Evolutionary conservation across 2,329 filamentous ascomycete genomes (phyloP).

Genomic region (Diaporthe sp.): DNA sequence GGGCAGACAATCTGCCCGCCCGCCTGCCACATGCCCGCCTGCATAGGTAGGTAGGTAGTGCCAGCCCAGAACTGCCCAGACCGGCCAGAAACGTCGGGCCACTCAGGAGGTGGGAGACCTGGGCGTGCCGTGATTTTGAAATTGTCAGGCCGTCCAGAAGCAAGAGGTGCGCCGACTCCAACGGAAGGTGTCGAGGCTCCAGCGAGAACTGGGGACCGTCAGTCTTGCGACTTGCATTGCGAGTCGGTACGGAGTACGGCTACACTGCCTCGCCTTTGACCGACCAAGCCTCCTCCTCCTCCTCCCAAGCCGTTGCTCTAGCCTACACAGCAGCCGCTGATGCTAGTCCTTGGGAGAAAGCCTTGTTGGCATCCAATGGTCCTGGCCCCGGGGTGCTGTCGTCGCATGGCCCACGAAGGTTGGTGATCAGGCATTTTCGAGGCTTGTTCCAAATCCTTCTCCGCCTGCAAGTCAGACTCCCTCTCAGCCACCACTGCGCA

Average conservation of each 20-base stretch:
- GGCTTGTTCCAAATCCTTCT: neutral
- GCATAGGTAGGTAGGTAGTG: too few species aligned
- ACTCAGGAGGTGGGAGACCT: neutral
- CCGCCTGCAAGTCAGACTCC: slow-evolving; percentile 11
- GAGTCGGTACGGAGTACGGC: neutral
- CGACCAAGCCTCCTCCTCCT: neutral
- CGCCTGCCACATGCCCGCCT: neutral
- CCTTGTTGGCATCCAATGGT: neutral
- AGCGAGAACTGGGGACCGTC: neutral
- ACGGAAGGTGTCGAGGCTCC: neutral
- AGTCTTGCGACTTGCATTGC: neutral
- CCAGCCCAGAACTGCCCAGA: slow-evolving; percentile 1
- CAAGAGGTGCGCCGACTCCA: slow-evolving; percentile 4
- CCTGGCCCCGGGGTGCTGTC: neutral
- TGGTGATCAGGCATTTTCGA: neutral
- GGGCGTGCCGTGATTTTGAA: slow-evolving; percentile 8
- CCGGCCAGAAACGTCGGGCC: neutral
- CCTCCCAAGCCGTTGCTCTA: neutral
- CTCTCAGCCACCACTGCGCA: slow-evolving; percentile 19
- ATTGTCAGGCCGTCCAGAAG: neutral
- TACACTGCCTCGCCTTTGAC: neutral
- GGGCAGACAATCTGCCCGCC: neutral
- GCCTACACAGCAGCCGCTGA: neutral
- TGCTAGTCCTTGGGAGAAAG: neutral
- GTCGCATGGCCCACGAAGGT: neutral